Conservation (phyloP, 257 asterid genomes). For the Solanum virginianum region DNA sequence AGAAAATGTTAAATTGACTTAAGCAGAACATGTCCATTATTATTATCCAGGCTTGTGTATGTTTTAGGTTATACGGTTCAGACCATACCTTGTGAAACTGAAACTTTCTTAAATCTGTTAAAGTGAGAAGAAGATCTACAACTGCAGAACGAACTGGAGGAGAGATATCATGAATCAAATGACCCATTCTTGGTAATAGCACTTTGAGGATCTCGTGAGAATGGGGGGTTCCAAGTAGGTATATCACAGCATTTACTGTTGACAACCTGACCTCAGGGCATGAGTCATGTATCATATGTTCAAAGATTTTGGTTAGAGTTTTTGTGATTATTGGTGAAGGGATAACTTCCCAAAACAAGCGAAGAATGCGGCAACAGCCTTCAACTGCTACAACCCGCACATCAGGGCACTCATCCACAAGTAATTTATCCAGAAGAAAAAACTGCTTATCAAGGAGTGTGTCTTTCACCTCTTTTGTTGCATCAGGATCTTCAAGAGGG, state of each 20-base stretch:
- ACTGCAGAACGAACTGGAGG: constrained; percentile 62
- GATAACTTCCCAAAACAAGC: constrained; percentile 88
- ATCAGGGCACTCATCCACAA: constrained; percentile 80
- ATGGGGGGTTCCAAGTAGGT: constrained; percentile 83
- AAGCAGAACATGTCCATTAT: neutral
- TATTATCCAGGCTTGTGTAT: neutral
- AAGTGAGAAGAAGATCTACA: constrained; percentile 69
- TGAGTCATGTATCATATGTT: constrained; percentile 53
- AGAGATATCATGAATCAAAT: constrained; percentile 51
- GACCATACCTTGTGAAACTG: constrained; percentile 77
- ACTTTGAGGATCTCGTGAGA: constrained; percentile 97
- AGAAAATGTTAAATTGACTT: constrained; percentile 1
- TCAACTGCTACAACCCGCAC: constrained; percentile 92
- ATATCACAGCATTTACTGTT: constrained; percentile 67
- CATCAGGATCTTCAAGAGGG: constrained; percentile 89
- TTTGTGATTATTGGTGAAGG: constrained; percentile 76
- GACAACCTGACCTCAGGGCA: constrained; percentile 85
- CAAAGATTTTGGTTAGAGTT: constrained; percentile 56
- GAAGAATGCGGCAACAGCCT: constrained; percentile 86
- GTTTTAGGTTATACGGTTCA: neutral
- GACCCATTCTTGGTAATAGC: constrained; percentile 80
- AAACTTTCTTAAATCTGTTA: constrained; percentile 56
- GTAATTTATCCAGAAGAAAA: constrained; percentile 72
- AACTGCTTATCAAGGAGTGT: constrained; percentile 65
- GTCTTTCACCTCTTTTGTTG: constrained; percentile 82